Evolutionary conservation across 768 basidiomycete species (phyloP), one percentile per base, ranked within the genome.

Genomic region (Mycena albidolilacea): DNA sequence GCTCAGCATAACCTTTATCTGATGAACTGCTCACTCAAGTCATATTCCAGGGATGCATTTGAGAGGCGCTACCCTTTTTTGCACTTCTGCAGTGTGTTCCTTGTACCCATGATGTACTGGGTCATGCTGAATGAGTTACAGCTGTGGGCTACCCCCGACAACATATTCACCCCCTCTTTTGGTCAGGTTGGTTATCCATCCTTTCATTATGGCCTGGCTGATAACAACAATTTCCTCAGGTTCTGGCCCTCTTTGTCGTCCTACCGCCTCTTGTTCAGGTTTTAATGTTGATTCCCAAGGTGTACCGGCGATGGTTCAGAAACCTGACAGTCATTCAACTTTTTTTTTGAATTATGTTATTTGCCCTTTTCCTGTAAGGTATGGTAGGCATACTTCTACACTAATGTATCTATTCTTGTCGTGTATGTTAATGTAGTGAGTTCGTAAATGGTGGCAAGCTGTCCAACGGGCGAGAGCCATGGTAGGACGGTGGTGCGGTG

Each of bases 71-170:
- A 59, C 66, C 66, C 66, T 3, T 67, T 60, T 38, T 14, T 67
- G 23, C 66, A 67, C 55, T 60, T 67, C 19, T 59, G 43, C 38
- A 57, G 66, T 23, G 57, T 67, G 23, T 67, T 67, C 57, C 55
- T 67, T 10, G 43, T 67, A 15, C 66, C 66, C 39, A 67, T 67
- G 66, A 44, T 67, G 12, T 67, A 67, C 57, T 67, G 66, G 66
- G 43, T 67, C 55, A 23, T 67, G 21, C 17, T 46, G 41, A 67
- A 46, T 21, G 66, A 67, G 58, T 5, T 48, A 12, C 55, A 37
- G 9, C 9, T 67, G 43, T 1, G 1, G 5, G 43, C 4, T 38
- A 67, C 66, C 5, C 43, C 66, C 7, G 66, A 67, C 66, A 67
- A 67, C 57, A 48, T 67, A 21, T 50, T 50, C 48, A 7, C 23